Base-by-base conservation (phyloP, 1,284 basidiomycete genomes). In the Moesziomyces parantarcticus region DNA sequence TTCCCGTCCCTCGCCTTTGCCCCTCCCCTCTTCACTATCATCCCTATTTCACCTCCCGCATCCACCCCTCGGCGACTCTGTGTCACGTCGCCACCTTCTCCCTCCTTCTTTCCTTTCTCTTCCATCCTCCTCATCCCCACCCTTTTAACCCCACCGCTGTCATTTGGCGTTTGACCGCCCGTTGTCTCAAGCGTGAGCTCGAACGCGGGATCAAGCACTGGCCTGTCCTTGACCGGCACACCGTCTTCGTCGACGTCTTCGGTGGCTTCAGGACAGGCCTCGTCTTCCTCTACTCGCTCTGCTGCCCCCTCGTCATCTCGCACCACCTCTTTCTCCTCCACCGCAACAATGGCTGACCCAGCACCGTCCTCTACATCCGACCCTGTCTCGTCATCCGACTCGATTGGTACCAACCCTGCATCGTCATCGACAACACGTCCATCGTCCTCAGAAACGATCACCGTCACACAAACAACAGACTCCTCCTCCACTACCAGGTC, bases 341-440 rank as follows among this genome's bases (percentile, higher is more conserved):
- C 55, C 21, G 41, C 58, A 26, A 71, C 53, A 41, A 71, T 71
- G 68, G 58, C 68, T 71, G 68, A 65, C 61, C 36, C 65, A 14
- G 42, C 55, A 47, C 49, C 34, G 52, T 26, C 55, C 42, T 55
- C 65, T 55, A 16, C 6, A 32, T 39, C 42, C 16, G 29, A 49
- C 5, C 29, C 53, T 6, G 23, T 55, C 14, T 58, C 58, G 20
- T 58, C 50, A 3, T 51, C 52, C 23, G 29, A 54, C 22, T 36
- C 58, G 21, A 48, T 52, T 29, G 40, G 3, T 22, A 11, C 36
- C n/a, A 49, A 45, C 20, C 44, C 55, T 16, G 16, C 64, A 10
- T 50, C 55, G 2, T 44, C 48, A 5, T 52, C 50, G 1, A 39
- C 40, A 3, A 10, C 61, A 6, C 3, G 51, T 52, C 47, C 50